Evolutionary conservation across 768 basidiomycete species (phyloP).

Genomic region (Stropharia rugosoannulata): DNA sequence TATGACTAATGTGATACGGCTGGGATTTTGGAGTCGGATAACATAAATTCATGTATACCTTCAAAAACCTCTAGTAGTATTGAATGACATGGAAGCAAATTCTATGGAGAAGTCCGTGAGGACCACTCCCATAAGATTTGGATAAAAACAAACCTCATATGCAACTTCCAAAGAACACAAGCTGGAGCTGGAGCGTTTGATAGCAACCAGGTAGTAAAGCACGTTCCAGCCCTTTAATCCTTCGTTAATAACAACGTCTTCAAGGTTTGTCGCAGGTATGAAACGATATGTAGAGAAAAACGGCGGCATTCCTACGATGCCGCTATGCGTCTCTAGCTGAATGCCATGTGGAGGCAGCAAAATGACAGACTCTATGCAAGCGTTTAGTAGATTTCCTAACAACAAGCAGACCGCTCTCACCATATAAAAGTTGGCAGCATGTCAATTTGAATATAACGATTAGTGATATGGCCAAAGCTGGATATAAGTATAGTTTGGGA

Average conservation of each 20-base stretch:
- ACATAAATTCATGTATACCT: conserved; percentile 51
- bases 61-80: conserved; percentile 60
- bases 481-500: not conserved
- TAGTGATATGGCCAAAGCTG: not conserved
- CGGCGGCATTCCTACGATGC: conserved; percentile 39
- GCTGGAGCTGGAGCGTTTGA: conserved; percentile 31
- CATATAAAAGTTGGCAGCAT: conserved; percentile 15
- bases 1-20: conserved; percentile 3
- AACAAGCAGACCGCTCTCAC: conserved; percentile 7
- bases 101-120: conserved; percentile 37
- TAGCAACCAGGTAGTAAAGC: conserved; percentile 60
- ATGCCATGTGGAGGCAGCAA: conserved; percentile 67
- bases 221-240: conserved; percentile 72
- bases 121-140: not conserved
- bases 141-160: conserved; percentile 49
- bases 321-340: conserved; percentile 72
- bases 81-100: conserved; percentile 60
- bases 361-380: conserved; percentile 61
- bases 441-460: not conserved
- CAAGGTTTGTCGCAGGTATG: conserved; percentile 52
- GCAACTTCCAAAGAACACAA: conserved; percentile 47
- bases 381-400: not conserved
- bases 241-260: conserved; percentile 74
- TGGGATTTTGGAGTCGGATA: conserved; percentile 10
- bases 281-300: conserved; percentile 48